phyloP scores from a whole-genome alignment of 2,329 filamentous ascomycete species.

The Thelonectria discophora region DNA sequence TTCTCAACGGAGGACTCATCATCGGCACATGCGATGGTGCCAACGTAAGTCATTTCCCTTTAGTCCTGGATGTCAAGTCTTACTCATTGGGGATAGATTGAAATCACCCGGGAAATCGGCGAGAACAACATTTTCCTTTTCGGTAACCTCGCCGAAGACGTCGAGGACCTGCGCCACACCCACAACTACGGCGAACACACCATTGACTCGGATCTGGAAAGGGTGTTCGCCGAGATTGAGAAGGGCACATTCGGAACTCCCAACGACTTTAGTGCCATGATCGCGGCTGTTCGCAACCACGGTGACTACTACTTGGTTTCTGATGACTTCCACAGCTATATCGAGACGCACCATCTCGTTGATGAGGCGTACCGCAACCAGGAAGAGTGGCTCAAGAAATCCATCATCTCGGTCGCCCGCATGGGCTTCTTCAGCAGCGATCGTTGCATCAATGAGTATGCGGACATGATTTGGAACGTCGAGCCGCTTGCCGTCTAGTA shows the following conservation, averaged over 20 bases:
- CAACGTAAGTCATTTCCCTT: conserved; percentile 71
- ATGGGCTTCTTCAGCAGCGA: conserved; percentile 99
- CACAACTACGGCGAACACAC: conserved; percentile 85
- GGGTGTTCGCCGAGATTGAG: conserved; percentile 87
- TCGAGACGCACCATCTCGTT: conserved; percentile 88
- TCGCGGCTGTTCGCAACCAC: conserved; percentile 87
- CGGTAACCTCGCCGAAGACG: conserved; percentile 93
- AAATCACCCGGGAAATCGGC: conserved; percentile 96
- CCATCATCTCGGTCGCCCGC: conserved; percentile 83
- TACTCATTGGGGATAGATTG: conserved; percentile 65
- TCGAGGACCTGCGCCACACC: conserved; percentile 91
- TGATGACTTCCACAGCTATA: conserved; percentile 95
- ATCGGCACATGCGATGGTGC: conserved; percentile 98
- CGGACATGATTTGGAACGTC: conserved; percentile 96
- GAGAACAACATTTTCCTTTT: conserved; percentile 99
- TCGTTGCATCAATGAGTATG: conserved; percentile 96
- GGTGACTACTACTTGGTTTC: conserved; percentile 98
- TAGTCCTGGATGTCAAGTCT: not conserved
- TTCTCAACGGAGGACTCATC: conserved; percentile 94
- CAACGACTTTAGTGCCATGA: conserved; percentile 80
- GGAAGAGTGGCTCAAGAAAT: conserved; percentile 92
- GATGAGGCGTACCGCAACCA: conserved; percentile 93
- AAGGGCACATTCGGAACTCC: conserved; percentile 82
- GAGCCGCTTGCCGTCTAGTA: conserved; percentile 72
- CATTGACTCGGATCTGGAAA: conserved; percentile 78